phyloP scores from a whole-genome alignment of 164 flowering plant species.

The Malania oleifera region DNA sequence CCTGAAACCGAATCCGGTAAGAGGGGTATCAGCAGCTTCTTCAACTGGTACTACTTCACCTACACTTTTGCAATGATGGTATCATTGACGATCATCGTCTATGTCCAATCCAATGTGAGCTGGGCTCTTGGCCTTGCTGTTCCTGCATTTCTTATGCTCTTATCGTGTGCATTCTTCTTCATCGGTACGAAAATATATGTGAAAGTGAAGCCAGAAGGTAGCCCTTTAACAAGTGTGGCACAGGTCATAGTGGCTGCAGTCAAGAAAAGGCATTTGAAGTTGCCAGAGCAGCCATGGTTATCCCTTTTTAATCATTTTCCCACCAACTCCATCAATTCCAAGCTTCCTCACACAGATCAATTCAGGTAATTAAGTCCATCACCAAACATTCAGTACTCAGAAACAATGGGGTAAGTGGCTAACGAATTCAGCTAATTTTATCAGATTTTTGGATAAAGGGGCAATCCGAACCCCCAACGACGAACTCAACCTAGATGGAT shows the following conservation, averaged over 20 bases:
- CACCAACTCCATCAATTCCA: not conserved
- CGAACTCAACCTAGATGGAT: not conserved
- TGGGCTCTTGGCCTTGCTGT: not conserved
- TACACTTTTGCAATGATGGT: slow-evolving; percentile 7
- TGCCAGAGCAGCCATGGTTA: not conserved
- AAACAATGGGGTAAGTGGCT: too few relatives aligned
- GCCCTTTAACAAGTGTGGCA: not conserved
- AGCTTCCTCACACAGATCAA: not conserved
- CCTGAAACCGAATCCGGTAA: not conserved
- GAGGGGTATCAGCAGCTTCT: slow-evolving; percentile 7
- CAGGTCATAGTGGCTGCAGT: not conserved
- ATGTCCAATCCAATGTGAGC: slow-evolving; percentile 3
- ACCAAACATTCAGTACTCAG: too few relatives aligned
- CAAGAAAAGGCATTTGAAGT: not conserved
- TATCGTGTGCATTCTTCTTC: slow-evolving; percentile 4
- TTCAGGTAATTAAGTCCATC: not conserved
- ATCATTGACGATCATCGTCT: slow-evolving; percentile 1
- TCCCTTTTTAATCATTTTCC: not conserved
- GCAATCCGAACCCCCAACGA: not conserved
- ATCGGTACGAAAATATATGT: not conserved
- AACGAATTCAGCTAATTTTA: too few relatives aligned
- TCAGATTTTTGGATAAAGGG: not conserved
- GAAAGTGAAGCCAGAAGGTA: too few relatives aligned
- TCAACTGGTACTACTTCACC: slow-evolving; percentile 9
- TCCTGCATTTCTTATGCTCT: slow-evolving; percentile 1